Evolutionary conservation across 2,329 filamentous ascomycete species (phyloP), one percentile per base, ranked within the genome.

Genomic region (Ceratocystis huliohia): DNA sequence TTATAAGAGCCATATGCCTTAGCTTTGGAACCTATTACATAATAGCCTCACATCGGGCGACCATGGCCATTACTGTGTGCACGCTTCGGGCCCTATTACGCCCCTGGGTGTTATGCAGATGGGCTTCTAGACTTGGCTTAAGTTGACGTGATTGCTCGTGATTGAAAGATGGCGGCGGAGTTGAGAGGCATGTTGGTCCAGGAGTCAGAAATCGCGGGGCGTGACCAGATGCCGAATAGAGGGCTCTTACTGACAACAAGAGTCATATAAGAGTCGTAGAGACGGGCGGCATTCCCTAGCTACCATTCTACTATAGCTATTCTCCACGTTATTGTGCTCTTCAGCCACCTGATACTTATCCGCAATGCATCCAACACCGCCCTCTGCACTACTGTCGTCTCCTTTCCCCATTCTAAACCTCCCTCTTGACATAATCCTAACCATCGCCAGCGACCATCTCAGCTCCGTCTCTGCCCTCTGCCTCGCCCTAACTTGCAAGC

Each of bases 351-450:
- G n/a, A 20, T 48, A 59, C 44, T 30, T 56, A 61, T 44, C 15
- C 45, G 30, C 22, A 57, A 59, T 28, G 33, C 33, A 25, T 20
- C 48, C 15, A 25, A 65, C 37, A 33, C 53, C 62, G 44, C 15
- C 56, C 5, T 41, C 57, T 25, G 17, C 57, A 37, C n/a, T n/a
- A 8, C n/a, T 28, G 13, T 10, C 56, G 13, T n/a, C 46, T 13
- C 8, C 45, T 4, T 66, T 66, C 20, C 64, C 64, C 22, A 41
- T 68, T 25, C 50, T 68, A 13, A 56, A 62, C 25, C 64, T 68
- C 17, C 67, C 67, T 17, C 57, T 68, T 28, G 67, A 68, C 20
- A 33, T 68, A 41, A 44, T 59, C 50, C 57, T 64, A 25, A 44
- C 61, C 37, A n/a, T 67, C 7, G n/a, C 62, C 41, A 28, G 25